Conservation (phyloP, 768 basidiomycete species). For the Fistulinella prunicolor region DNA sequence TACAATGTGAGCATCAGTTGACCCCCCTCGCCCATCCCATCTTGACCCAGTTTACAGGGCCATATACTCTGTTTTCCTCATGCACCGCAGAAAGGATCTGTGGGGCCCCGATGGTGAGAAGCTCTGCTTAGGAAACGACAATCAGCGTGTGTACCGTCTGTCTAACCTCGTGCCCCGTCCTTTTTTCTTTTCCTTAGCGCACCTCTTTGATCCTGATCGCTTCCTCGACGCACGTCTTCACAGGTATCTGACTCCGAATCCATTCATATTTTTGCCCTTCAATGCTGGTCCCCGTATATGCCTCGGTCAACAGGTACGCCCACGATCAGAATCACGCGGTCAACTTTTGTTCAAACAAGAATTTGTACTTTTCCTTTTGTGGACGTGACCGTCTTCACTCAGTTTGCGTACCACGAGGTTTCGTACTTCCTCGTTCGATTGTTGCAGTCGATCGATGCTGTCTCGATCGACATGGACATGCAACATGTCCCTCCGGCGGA, state of each 20-base stretch:
- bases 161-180: no score
- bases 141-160: no score
- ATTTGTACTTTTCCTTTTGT: no score
- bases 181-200: slow-evolving; percentile 34
- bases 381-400: not conserved
- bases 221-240: slow-evolving; percentile 60
- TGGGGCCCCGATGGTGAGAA: slow-evolving; percentile 64
- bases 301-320: slow-evolving; percentile 34
- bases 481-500: slow-evolving; percentile 34
- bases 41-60: slow-evolving; percentile 3
- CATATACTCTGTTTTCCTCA: slow-evolving; percentile 27
- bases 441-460: slow-evolving; percentile 44
- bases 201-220: slow-evolving; percentile 61
- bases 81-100: slow-evolving; percentile 60
- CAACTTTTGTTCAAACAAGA: no score
- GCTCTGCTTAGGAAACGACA: not conserved
- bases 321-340: not conserved
- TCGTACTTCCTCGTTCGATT: slow-evolving; percentile 54
- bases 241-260: slow-evolving; percentile 53
- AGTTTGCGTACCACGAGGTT: slow-evolving; percentile 57
- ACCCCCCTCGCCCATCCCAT: not conserved
- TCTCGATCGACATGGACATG: slow-evolving; percentile 38
- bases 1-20: no score
- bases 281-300: slow-evolving; percentile 41
- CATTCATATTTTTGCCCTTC: slow-evolving; percentile 47